Percentiles rank a stretch among this genome's conserved stretches.
These are phyloP conservation scores for Fusarium torulosum DNA, from an alignment of 2,329 filamentous ascomycete genomes.

Conservation along the genomic window DNA sequence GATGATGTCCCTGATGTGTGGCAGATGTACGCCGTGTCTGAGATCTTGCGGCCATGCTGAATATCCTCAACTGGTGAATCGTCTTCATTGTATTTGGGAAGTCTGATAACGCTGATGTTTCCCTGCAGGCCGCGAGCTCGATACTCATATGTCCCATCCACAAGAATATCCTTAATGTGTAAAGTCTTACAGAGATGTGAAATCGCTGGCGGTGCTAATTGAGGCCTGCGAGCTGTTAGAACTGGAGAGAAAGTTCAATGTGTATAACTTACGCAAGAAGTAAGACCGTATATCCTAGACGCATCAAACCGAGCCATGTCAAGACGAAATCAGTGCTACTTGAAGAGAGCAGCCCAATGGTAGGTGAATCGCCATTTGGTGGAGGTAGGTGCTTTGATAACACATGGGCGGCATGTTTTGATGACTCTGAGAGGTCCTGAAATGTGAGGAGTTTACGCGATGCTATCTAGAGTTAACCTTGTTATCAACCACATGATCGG, in stretches of 20 bases:
- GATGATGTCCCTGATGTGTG: constrained; percentile 76
- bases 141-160: constrained; percentile 52
- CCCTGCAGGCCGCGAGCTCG: not conserved
- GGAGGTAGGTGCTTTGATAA: constrained; percentile 18
- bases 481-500: fast-evolving
- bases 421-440: constrained; percentile 48
- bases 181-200: constrained; percentile 65
- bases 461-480: not conserved
- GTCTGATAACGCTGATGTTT: constrained; percentile 14
- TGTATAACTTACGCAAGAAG: constrained; percentile 62
- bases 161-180: constrained; percentile 58
- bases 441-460: constrained; percentile 47
- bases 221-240: constrained; percentile 54
- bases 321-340: constrained; percentile 70
- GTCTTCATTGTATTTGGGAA: constrained; percentile 24
- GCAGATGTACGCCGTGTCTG: constrained; percentile 67
- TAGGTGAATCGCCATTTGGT: fast-evolving
- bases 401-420: constrained; percentile 51
- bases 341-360: constrained; percentile 63
- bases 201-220: constrained; percentile 61
- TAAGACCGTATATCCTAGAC: constrained; percentile 66
- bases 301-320: constrained; percentile 70
- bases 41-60: not conserved
- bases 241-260: fast-evolving
- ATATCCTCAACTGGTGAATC: not conserved